Percentiles rank a stretch among this genome's conserved stretches.
These are phyloP conservation scores for Boletellus sp. DNA, from an alignment of 1,284 basidiomycete genomes.

Conservation along the genomic window DNA sequence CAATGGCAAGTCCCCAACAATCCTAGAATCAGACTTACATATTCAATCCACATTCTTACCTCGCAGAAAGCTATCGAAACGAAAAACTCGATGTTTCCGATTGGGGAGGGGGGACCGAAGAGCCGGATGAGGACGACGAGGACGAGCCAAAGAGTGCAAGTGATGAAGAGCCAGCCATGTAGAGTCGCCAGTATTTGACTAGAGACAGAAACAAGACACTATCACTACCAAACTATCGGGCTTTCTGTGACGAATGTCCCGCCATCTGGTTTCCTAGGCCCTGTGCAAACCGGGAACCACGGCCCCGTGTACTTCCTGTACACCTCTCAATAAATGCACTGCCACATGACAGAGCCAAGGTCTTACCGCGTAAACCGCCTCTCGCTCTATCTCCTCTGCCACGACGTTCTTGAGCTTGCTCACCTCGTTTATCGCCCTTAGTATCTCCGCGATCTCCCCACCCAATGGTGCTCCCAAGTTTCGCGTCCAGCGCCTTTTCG, in stretches of 20 bases:
- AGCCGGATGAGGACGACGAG: no score
- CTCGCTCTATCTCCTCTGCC: conserved; percentile 64
- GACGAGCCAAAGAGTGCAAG: conserved; percentile 17
- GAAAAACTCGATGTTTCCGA: conserved; percentile 65
- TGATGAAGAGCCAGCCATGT: conserved; percentile 7
- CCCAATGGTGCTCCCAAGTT: conserved; percentile 66
- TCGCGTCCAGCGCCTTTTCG: conserved; percentile 90
- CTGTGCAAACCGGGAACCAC: conserved; percentile 74
- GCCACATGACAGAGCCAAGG: not conserved
- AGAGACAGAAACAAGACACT: conserved; percentile 2
- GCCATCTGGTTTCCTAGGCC: conserved; percentile 78
- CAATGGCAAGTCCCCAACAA: conserved; percentile 50
- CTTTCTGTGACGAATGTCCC: conserved; percentile 23
- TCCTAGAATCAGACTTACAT: not conserved
- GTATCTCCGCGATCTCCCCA: conserved; percentile 69
- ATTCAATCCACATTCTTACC: not conserved
- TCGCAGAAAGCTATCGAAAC: conserved; percentile 52
- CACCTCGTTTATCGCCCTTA: conserved; percentile 77
- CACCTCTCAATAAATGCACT: conserved; percentile 1
- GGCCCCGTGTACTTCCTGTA: conserved; percentile 57
- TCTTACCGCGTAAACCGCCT: conserved; percentile 47
- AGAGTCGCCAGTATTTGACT: conserved; percentile 1
- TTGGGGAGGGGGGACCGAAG: conserved; percentile 47
- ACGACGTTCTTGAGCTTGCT: conserved; percentile 69
- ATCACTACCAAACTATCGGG: conserved; percentile 14